phyloP scores from a whole-genome alignment of 805 yeast genomes.

The Candida koratica region DNA sequence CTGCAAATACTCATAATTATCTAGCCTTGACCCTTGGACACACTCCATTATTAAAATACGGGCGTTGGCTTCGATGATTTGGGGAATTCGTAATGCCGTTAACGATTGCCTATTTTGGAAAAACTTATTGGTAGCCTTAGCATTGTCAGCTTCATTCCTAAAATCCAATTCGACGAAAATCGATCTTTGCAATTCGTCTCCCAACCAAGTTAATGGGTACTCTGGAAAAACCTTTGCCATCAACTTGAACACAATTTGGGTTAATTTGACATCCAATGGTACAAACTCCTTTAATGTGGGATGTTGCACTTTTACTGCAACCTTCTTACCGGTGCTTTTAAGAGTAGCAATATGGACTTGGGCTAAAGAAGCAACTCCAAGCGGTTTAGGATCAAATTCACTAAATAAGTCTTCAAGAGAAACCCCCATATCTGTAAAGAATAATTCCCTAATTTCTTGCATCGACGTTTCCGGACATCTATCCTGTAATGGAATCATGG shows the following conservation, averaged over 20 bases:
- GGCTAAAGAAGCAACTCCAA: constrained; percentile 94
- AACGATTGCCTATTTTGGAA: constrained; percentile 51
- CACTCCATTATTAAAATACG: constrained; percentile 87
- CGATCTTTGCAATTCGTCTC: constrained; percentile 84
- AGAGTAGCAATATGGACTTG: constrained; percentile 85
- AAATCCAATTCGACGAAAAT: constrained; percentile 91
- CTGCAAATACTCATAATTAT: constrained; percentile 64
- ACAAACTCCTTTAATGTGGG: constrained; percentile 84
- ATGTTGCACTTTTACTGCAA: constrained; percentile 94
- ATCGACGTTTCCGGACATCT: constrained; percentile 78
- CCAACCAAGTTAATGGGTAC: constrained; percentile 91
- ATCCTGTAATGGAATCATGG: constrained; percentile 91
- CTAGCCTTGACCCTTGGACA: constrained; percentile 77
- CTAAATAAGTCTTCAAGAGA: constrained; percentile 59
- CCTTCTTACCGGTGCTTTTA: constrained; percentile 56
- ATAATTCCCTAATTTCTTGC: constrained; percentile 66
- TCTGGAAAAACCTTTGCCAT: constrained; percentile 85
- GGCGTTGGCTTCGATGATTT: constrained; percentile 58
- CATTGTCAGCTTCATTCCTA: constrained; percentile 79
- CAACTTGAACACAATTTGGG: constrained; percentile 67
- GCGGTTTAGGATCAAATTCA: constrained; percentile 66
- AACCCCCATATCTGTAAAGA: constrained; percentile 61
- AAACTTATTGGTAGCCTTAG: constrained; percentile 62
- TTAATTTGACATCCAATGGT: constrained; percentile 81
- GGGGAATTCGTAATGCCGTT: constrained; percentile 81